These are phyloP conservation scores for Phytophthora capsici DNA, from an alignment of 352 stramenopile genomes.

Conservation along the genomic window DNA sequence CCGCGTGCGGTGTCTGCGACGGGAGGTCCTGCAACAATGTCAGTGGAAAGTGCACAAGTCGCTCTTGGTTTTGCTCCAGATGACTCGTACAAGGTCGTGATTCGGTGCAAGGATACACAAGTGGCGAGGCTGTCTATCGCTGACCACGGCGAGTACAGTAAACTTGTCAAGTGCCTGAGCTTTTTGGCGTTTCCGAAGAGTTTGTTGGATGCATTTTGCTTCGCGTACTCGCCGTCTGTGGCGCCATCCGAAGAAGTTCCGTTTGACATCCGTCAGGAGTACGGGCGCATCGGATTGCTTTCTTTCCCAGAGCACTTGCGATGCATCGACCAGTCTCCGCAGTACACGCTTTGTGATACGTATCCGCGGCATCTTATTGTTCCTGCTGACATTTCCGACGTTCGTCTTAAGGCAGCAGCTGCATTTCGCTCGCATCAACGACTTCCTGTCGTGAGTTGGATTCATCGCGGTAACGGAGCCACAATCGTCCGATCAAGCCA, in stretches of 20 bases:
- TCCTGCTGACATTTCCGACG: slow-evolving; percentile 91
- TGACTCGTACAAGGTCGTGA: slow-evolving; percentile 68
- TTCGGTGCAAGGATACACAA: slow-evolving; percentile 85
- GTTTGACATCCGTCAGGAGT: slow-evolving; percentile 84
- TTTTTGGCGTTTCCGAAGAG: slow-evolving; percentile 76
- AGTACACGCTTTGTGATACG: slow-evolving; percentile 92
- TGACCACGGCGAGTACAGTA: slow-evolving; percentile 77
- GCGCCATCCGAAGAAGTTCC: slow-evolving; percentile 77
- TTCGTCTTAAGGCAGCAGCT: slow-evolving; percentile 77
- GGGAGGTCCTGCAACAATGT: slow-evolving; percentile 23
- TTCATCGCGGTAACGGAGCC: slow-evolving; percentile 73
- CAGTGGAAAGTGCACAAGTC: slow-evolving; percentile 67
- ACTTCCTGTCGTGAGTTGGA: slow-evolving; percentile 79
- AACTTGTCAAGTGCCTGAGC: slow-evolving; percentile 79
- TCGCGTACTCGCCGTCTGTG: slow-evolving; percentile 72
- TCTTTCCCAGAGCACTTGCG: slow-evolving; percentile 64
- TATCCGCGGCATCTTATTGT: slow-evolving; percentile 96
- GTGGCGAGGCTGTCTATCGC: slow-evolving; percentile 69
- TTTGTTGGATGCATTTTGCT: slow-evolving; percentile 85
- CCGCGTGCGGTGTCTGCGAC: slow-evolving; percentile 30
- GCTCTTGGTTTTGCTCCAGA: slow-evolving; percentile 62
- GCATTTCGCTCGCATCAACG: slow-evolving; percentile 76
- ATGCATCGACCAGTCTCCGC: slow-evolving; percentile 77
- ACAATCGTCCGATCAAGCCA: slow-evolving; percentile 87
- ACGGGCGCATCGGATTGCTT: slow-evolving; percentile 79